These are phyloP conservation scores for Dichotomocladium elegans DNA, from an alignment of 371 early-diverging fungal species.

Conservation along the genomic window DNA sequence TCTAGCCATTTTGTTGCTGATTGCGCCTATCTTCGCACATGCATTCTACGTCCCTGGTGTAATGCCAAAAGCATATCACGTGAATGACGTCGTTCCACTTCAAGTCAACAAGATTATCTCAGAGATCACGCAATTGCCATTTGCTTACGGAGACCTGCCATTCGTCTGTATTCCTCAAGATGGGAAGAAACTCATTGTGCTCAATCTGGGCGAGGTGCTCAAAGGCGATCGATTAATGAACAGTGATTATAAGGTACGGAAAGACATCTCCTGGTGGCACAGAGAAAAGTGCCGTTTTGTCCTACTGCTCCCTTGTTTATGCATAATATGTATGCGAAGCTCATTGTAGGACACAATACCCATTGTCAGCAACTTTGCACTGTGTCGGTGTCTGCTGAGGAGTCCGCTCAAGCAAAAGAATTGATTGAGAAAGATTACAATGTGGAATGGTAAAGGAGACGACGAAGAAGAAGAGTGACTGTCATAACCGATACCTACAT, in stretches of 20 bases:
- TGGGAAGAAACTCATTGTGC: slow-evolving; percentile 41
- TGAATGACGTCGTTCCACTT: slow-evolving; percentile 59
- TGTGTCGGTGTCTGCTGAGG: slow-evolving; percentile 23
- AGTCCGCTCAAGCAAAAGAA: slow-evolving; percentile 38
- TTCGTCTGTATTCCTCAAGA: slow-evolving; percentile 68
- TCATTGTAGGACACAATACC: slow-evolving; percentile 22
- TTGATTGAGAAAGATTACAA: slow-evolving; percentile 51
- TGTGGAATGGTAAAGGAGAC: slow-evolving; percentile 39
- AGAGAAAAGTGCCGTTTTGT: background rate
- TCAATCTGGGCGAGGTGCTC: slow-evolving; percentile 75
- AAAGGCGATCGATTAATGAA: slow-evolving; percentile 78
- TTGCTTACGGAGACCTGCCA: slow-evolving; percentile 63
- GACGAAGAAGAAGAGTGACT: background rate
- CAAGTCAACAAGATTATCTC: slow-evolving; percentile 72
- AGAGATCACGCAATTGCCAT: slow-evolving; percentile 62
- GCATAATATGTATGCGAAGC: background rate
- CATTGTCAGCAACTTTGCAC: slow-evolving; percentile 48
- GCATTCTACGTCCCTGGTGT: slow-evolving; percentile 78
- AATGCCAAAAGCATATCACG: slow-evolving; percentile 59
- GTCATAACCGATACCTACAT: background rate
- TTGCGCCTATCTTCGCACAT: background rate
- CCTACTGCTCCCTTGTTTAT: background rate
- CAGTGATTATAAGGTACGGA: slow-evolving; percentile 41
- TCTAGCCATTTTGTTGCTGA: background rate
- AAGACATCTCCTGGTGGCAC: no score